These are phyloP conservation scores for Suillus weaverae DNA, from an alignment of 768 basidiomycete species.

Conservation along the genomic window DNA sequence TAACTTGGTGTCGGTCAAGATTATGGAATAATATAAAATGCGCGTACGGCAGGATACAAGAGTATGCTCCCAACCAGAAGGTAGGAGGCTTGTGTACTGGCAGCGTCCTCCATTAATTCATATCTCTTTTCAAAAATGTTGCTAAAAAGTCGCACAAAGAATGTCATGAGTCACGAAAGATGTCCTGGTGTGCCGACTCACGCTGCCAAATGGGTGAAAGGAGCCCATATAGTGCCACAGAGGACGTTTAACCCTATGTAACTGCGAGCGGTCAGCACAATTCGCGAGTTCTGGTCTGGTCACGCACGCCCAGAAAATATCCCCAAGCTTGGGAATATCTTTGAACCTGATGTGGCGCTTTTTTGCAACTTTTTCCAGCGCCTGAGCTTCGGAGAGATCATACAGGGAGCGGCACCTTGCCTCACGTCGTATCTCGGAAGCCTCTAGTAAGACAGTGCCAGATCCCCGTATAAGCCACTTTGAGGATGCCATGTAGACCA, in stretches of 20 bases:
- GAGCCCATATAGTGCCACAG: constrained; percentile 76
- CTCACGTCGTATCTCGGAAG: constrained; percentile 58
- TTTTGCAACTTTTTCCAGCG: constrained; percentile 62
- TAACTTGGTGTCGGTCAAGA: constrained; percentile 24
- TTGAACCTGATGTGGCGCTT: constrained; percentile 61
- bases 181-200: constrained; percentile 34
- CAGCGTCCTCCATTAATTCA: constrained; percentile 54
- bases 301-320: constrained; percentile 75
- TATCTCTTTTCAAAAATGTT: constrained; percentile 76
- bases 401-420: constrained; percentile 46
- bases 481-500: constrained; percentile 63
- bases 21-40: not conserved
- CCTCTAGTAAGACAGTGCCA: constrained; percentile 59
- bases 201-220: constrained; percentile 77
- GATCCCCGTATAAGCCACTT: constrained; percentile 63
- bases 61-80: constrained; percentile 68
- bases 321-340: constrained; percentile 66
- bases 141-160: constrained; percentile 34
- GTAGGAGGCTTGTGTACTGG: constrained; percentile 67
- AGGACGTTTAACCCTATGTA: constrained; percentile 76
- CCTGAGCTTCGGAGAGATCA: constrained; percentile 56
- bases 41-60: constrained; percentile 66
- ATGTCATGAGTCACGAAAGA: constrained; percentile 2
- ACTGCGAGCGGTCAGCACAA: constrained; percentile 32
- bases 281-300: not conserved